Percentiles rank a stretch among this genome's conserved stretches.
Evolutionary conservation across 192 early-diverging fungal species (phyloP).

Genomic region (Rhizoclosmatium sp.): DNA sequence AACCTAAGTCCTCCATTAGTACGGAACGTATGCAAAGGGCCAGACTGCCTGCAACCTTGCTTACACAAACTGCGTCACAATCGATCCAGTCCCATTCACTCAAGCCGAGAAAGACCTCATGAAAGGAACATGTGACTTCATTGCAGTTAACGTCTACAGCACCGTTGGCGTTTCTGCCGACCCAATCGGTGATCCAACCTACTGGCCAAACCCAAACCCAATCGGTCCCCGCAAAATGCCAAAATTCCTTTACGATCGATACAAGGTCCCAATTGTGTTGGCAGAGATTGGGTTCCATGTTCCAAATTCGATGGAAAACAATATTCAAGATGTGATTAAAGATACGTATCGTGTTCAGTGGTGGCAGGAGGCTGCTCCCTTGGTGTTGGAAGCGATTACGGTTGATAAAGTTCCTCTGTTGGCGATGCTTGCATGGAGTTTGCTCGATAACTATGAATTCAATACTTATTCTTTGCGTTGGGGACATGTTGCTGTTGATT

Average conservation of each 20-base stretch:
- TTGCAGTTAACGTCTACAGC: constrained; percentile 55
- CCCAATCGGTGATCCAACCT: constrained; percentile 12
- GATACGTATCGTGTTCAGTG: constrained; percentile 33
- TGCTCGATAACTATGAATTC: constrained; percentile 47
- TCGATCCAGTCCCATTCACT: constrained; percentile 45
- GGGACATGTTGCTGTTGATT: constrained; percentile 43
- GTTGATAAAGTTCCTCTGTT: constrained; percentile 38
- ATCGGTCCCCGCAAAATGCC: constrained; percentile 9
- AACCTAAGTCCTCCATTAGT: neutral
- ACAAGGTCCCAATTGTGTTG: constrained; percentile 22
- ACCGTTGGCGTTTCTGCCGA: neutral
- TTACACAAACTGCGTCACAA: neutral
- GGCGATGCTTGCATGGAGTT: constrained; percentile 38
- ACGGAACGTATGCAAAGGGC: constrained; percentile 16
- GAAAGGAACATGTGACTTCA: constrained; percentile 53
- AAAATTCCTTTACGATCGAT: constrained; percentile 20
- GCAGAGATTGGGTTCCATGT: constrained; percentile 31
- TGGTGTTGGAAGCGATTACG: constrained; percentile 15
- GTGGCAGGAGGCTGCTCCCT: constrained; percentile 13
- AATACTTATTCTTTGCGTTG: constrained; percentile 37
- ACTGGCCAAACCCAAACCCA: constrained; percentile 32
- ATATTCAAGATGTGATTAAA: constrained; percentile 22
- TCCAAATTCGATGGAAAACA: constrained; percentile 7
- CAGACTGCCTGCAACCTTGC: neutral
- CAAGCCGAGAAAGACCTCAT: constrained; percentile 43